Evolutionary conservation across 1,284 basidiomycete species (phyloP).

Genomic region (Cystobasidium sp.): DNA sequence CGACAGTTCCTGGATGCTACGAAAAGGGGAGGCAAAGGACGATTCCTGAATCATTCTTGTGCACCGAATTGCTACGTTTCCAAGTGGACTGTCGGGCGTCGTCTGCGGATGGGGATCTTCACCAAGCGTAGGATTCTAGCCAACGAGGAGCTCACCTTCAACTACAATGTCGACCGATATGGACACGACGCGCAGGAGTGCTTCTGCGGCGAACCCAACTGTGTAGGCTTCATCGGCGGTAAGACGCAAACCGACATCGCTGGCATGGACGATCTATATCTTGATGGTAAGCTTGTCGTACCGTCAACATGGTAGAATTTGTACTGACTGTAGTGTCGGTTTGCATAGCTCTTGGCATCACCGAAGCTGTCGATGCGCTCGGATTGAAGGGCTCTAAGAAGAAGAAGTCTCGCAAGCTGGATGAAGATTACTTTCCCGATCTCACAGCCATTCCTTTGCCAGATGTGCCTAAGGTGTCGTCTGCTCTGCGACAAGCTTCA

Average conservation of each 20-base stretch:
- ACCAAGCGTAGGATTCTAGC: constrained; percentile 79
- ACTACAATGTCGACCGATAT: constrained; percentile 99
- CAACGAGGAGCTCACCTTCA: constrained; percentile 96
- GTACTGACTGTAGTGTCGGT: constrained; percentile 1
- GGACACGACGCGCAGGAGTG: constrained; percentile 95
- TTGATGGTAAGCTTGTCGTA: constrained; percentile 72
- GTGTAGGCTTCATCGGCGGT: constrained; percentile 93
- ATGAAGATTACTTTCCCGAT: constrained; percentile 80
- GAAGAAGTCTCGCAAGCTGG: constrained; percentile 88
- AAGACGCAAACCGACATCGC: constrained; percentile 97
- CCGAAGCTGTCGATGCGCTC: constrained; percentile 80
- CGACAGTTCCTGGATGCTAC: constrained; percentile 94
- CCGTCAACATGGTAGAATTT: background rate
- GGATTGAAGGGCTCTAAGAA: constrained; percentile 83
- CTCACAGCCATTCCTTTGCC: constrained; percentile 75
- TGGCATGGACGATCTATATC: constrained; percentile 89
- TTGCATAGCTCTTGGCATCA: constrained; percentile 83
- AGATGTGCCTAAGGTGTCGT: constrained; percentile 87
- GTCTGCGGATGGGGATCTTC: constrained; percentile 98
- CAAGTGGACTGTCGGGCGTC: constrained; percentile 92
- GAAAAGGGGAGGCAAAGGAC: constrained; percentile 91
- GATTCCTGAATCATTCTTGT: constrained; percentile 98
- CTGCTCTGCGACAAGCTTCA: constrained; percentile 84
- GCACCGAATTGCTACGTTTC: constrained; percentile 99
- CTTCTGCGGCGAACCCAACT: constrained; percentile 94